Evolutionary conservation across 2,329 filamentous ascomycete species (phyloP), one percentile per base, ranked within the genome.

Genomic region (Ophiostoma pallidulum): DNA sequence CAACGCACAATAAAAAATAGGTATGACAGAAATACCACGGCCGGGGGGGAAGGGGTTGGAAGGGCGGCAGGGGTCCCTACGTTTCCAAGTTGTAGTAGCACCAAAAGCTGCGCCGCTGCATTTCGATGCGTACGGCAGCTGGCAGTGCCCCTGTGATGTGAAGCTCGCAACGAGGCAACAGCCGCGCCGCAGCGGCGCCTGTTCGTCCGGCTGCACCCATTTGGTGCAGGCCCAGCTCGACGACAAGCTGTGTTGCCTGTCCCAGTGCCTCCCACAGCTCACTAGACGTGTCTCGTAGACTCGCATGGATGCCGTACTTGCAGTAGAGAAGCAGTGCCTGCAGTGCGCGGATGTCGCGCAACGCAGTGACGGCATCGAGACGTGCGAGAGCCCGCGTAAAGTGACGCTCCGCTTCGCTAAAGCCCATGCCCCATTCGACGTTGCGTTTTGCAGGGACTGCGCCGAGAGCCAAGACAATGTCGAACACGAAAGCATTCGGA

Each of bases 11-110:
- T 24, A 13, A 39, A 22, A 20, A 19, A 37, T 4, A 20, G 19
- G 18, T 8, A 20, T 8, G 35, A 19, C 35, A 20, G 19, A 12
- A 19, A 20, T 7, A 14, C 10, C n/a, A n/a, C n/a, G n/a, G n/a
- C n/a, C n/a, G n/a, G n/a, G n/a, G n/a, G n/a, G n/a, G n/a, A n/a
- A n/a, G n/a, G n/a, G n/a, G n/a, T n/a, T n/a, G n/a, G n/a, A n/a
- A n/a, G n/a, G n/a, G n/a, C n/a, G n/a, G n/a, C n/a, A n/a, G n/a
- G n/a, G n/a, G n/a, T n/a, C n/a, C 37, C 12, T n/a, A 39, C 37
- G 44, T 46, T 36, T 41, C 44, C 4, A 46, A 20, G n/a, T 46
- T 46, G 37, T 46, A 46, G 28, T 46, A 46, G 44, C 44, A 46
- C 44, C 44, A 46, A 16, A 46, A 46, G 8, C 35, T 31, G 26